phyloP scores from a whole-genome alignment of 192 early-diverging fungal species.

The Lobosporangium transversale region DNA sequence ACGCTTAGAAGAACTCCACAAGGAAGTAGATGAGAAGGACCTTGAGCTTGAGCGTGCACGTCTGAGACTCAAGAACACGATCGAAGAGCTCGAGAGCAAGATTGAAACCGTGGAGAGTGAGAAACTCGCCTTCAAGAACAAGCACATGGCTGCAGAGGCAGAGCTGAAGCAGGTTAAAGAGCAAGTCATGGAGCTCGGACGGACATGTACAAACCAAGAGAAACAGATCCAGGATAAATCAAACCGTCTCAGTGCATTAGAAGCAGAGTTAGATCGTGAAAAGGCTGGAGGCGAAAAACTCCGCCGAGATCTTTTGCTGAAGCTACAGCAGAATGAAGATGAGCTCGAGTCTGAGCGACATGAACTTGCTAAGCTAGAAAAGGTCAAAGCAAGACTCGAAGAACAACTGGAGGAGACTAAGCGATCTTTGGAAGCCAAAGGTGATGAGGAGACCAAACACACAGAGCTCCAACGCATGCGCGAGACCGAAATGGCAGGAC shows the following conservation, averaged over 20 bases:
- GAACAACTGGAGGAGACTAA: constrained; percentile 64
- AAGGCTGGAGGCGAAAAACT: constrained; percentile 32
- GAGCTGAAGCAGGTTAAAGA: constrained; percentile 48
- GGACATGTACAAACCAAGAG: constrained; percentile 50
- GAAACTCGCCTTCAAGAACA: constrained; percentile 45
- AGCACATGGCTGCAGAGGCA: constrained; percentile 44
- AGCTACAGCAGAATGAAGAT: constrained; percentile 46
- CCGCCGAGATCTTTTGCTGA: constrained; percentile 37
- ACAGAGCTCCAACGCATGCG: constrained; percentile 66
- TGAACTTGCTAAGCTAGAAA: constrained; percentile 35
- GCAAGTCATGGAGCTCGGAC: constrained; percentile 32
- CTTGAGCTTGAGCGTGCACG: constrained; percentile 60
- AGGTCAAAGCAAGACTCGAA: constrained; percentile 53
- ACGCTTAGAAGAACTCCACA: constrained; percentile 67
- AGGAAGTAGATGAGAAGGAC: constrained; percentile 77
- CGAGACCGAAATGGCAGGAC: constrained; percentile 63
- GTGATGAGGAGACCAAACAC: constrained; percentile 68
- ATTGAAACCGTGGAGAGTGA: constrained; percentile 46
- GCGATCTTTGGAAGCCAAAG: constrained; percentile 64
- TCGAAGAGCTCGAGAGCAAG: constrained; percentile 49
- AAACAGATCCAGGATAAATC: constrained; percentile 53
- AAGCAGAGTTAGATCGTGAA: constrained; percentile 41
- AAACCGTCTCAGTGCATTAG: constrained; percentile 22
- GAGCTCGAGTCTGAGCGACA: constrained; percentile 42
- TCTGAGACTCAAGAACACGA: constrained; percentile 46